Percentiles rank a stretch among this genome's conserved stretches.
These are phyloP conservation scores for Barnettozyma sp. DNA, from an alignment of 805 yeast genomes.

Conservation along the genomic window DNA sequence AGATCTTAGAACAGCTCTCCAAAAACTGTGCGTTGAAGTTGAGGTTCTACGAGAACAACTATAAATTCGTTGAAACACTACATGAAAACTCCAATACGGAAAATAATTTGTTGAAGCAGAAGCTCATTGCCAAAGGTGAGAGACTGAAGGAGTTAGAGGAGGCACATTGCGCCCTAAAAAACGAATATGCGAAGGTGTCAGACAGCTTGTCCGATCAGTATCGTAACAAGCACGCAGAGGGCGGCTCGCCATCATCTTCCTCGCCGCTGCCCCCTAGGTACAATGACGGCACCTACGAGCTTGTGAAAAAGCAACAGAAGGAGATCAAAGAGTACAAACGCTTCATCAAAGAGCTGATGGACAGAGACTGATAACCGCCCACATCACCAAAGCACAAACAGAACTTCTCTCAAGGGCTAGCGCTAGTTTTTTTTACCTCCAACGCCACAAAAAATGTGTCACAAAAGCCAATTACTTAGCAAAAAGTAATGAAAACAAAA, in stretches of 20 bases:
- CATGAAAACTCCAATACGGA: slow-evolving; percentile 16
- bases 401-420: background rate
- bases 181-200: background rate
- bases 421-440: no score
- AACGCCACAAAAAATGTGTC: no score
- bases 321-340: slow-evolving; percentile 21
- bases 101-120: slow-evolving; percentile 5
- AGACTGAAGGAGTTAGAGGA: slow-evolving; percentile 4
- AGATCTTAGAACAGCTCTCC: slow-evolving; percentile 11
- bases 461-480: no score
- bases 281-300: slow-evolving; percentile 4
- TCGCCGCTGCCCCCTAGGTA: background rate
- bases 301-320: slow-evolving; percentile 9
- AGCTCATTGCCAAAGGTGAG: background rate
- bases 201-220: background rate
- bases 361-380: slow-evolving; percentile 9
- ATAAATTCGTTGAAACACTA: slow-evolving; percentile 17
- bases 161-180: slow-evolving; percentile 1
- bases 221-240: background rate
- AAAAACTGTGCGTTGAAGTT: slow-evolving; percentile 17
- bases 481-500: no score
- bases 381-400: slow-evolving; percentile 1
- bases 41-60: slow-evolving; percentile 20
- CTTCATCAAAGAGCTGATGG: slow-evolving; percentile 23
- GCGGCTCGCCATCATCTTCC: background rate